Conservation (phyloP, 2,329 filamentous ascomycete genomes). For the Cercospora janseana region DNA sequence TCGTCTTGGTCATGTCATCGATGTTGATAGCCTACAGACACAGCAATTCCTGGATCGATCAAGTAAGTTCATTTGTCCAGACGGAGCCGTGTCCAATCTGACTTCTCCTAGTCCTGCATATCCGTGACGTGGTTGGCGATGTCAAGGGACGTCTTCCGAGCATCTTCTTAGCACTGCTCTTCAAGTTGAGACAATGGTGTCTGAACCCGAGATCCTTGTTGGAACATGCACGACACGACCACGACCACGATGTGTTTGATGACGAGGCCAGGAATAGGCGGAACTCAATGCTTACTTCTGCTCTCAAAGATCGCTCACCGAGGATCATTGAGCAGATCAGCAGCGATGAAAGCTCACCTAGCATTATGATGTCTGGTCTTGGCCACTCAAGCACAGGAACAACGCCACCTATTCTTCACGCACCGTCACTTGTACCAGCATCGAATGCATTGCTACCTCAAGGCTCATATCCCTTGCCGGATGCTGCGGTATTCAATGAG, state of each 20-base stretch:
- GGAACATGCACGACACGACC: background rate
- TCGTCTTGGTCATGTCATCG: constrained; percentile 68
- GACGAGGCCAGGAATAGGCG: background rate
- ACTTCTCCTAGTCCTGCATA: constrained; percentile 58
- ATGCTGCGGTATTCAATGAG: no score
- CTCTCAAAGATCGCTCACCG: constrained; percentile 11
- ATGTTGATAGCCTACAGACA: constrained; percentile 63
- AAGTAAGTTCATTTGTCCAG: no score
- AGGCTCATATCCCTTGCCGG: no score
- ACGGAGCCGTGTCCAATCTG: no score
- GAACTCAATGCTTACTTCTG: background rate
- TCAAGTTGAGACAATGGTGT: constrained; percentile 36
- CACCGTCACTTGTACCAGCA: background rate
- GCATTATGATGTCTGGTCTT: constrained; percentile 3
- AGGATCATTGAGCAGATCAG: constrained; percentile 19
- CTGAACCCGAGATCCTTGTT: constrained; percentile 26
- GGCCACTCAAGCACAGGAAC: background rate
- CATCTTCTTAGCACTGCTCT: constrained; percentile 34
- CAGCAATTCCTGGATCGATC: constrained; percentile 65
- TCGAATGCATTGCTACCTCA: no score
- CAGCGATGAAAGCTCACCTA: constrained; percentile 20
- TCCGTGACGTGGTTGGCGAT: constrained; percentile 59
- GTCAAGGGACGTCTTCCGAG: constrained; percentile 28
- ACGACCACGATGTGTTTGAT: constrained; percentile 1
- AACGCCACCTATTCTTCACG: background rate